phyloP scores from a whole-genome alignment of 306 rosid species.

The Quillaja saponaria region DNA sequence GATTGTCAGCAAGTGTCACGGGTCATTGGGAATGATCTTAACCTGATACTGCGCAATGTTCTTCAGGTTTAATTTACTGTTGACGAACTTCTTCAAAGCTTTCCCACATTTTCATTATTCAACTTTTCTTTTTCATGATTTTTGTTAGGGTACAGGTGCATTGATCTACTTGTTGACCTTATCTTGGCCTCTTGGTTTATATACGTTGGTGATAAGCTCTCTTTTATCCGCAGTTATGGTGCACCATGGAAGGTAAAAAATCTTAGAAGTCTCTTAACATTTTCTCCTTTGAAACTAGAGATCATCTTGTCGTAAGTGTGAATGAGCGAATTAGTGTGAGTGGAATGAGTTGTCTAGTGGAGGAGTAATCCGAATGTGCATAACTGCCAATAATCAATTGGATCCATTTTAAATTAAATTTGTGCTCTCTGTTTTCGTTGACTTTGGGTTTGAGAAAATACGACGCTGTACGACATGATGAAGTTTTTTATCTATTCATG shows the following conservation, averaged over 20 bases:
- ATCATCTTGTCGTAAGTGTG: conserved; percentile 20
- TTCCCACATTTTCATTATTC: conserved; percentile 20
- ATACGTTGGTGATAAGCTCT: conserved; percentile 69
- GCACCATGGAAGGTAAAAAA: conserved; percentile 71
- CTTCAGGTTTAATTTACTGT: conserved; percentile 67
- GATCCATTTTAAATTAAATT: conserved; percentile 14
- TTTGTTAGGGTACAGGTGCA: conserved; percentile 77
- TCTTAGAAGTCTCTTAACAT: conserved; percentile 25
- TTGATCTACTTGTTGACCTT: conserved; percentile 72
- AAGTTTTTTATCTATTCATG: conserved; percentile 24
- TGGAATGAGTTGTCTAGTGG: background rate
- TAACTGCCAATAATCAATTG: conserved; percentile 17
- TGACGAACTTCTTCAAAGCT: conserved; percentile 10
- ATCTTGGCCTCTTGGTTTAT: conserved; percentile 93
- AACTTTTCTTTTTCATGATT: conserved; percentile 22
- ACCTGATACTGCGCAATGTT: conserved; percentile 78
- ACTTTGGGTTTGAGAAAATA: conserved; percentile 13
- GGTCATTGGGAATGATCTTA: conserved; percentile 95
- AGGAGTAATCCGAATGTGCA: conserved; percentile 16
- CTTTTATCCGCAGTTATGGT: conserved; percentile 73
- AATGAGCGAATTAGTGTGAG: conserved; percentile 1
- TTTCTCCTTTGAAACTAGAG: conserved; percentile 20
- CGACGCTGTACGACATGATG: background rate
- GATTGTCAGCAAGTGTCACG: conserved; percentile 98
- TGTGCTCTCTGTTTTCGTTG: conserved; percentile 14